Base-by-base conservation (phyloP, 2,329 filamentous ascomycete genomes). In the Xylaria hypoxylon region DNA sequence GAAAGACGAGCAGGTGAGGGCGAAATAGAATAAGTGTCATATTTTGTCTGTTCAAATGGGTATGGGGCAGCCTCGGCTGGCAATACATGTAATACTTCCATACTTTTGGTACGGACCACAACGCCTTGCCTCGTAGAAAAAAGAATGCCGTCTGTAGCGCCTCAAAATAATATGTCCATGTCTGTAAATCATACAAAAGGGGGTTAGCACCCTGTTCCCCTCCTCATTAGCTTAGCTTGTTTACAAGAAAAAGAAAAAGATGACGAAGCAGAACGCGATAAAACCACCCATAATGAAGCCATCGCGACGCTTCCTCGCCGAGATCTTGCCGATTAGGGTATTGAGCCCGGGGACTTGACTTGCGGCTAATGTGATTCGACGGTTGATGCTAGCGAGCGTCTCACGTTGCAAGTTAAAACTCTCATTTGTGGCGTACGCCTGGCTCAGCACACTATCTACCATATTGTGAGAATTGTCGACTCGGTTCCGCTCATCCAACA, bases 351-450 rank as follows among this genome's bases (percentile, higher is more conserved):
- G 96, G 17, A 99, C 91, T 77, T 97, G 92, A 76, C 92, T 93
- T 44, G 95, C 96, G 31, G 94, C 95, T 38, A 91, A 85, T 4
- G 93, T 94, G 79, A 99, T 98, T 69, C 95, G 87, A 68, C 95
- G 85, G 79, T 97, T 97, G 76, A 99, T 95, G 78, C 88, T 96
- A 50, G 90, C 87, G 68, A 99, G 81, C 28, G 91, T 95, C 83
- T 98, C 94, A 68, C 94, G 86, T 84, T 99, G 96, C 62, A 94
- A 76, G 15, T 87, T 85, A 78, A 99, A 98, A 79, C 86, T 94
- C 81, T 98, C 94, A 77, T 97, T 96, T 59, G 98, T 93, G 11
- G 95, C 94, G 81, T 99, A 99, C 7, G 96, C 96, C 83, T 98
- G 96, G 77, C 91, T 94, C 66, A 99, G 85, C 38, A 99, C 94